Percentiles rank a stretch among this genome's conserved stretches.
phyloP scores from a whole-genome alignment of 345 rosid species.

The Murraya koenigii region DNA sequence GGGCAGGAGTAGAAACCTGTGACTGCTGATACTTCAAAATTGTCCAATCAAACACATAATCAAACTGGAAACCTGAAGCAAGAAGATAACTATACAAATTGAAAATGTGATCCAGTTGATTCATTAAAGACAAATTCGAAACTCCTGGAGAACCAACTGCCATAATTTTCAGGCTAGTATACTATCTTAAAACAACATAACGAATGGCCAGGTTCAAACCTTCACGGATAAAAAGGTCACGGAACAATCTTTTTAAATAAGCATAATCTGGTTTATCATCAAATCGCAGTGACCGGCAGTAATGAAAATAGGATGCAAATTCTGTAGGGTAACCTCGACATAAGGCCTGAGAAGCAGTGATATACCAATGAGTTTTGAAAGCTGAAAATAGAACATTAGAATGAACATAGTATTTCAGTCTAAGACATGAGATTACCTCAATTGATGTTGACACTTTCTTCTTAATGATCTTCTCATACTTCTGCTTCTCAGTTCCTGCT shows the following conservation, averaged over 20 bases:
- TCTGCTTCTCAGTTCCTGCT: slow-evolving; percentile 91
- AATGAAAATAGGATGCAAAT: slow-evolving; percentile 88
- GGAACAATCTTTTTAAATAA: slow-evolving; percentile 83
- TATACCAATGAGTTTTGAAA: slow-evolving; percentile 14
- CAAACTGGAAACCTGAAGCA: slow-evolving; percentile 77
- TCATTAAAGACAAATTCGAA: not conserved
- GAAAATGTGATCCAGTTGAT: slow-evolving; percentile 18
- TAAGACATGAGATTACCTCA: slow-evolving; percentile 49
- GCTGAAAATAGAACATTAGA: slow-evolving; percentile 4
- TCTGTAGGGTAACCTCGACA: slow-evolving; percentile 91
- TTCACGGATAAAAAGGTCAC: slow-evolving; percentile 90
- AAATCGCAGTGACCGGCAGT: slow-evolving; percentile 82
- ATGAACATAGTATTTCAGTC: not conserved
- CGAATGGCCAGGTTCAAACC: slow-evolving; percentile 41
- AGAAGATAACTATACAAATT: slow-evolving; percentile 1
- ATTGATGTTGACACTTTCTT: slow-evolving; percentile 83
- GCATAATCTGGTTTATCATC: slow-evolving; percentile 93
- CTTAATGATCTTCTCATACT: slow-evolving; percentile 89
- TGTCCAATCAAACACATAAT: slow-evolving; percentile 93
- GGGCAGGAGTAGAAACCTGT: slow-evolving; percentile 57
- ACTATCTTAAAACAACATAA: not conserved
- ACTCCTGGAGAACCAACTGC: not conserved
- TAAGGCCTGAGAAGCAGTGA: slow-evolving; percentile 44
- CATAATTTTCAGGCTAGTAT: not conserved
- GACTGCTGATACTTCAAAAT: slow-evolving; percentile 88